These are phyloP conservation scores for Hygrocybe punicea DNA, from an alignment of 768 basidiomycete genomes.

Conservation along the genomic window DNA sequence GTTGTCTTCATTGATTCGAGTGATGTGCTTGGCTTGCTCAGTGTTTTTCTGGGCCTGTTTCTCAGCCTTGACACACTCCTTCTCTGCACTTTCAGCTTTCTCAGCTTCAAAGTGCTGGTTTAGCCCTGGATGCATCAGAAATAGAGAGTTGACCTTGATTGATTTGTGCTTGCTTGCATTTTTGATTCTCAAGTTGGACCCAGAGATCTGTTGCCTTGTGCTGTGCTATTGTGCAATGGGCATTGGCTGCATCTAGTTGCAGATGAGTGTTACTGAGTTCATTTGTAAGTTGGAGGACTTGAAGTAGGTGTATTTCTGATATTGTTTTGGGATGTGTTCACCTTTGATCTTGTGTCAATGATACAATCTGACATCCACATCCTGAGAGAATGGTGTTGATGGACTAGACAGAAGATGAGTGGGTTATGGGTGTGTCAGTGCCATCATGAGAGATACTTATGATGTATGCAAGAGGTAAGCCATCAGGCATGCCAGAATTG, in stretches of 20 bases:
- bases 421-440: no score
- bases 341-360: no score
- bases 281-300: neutral
- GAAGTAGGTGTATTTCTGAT: no score
- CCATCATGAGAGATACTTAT: no score
- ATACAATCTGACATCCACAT: no score
- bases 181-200: neutral
- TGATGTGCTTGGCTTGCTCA: conserved; percentile 10
- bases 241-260: neutral
- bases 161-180: conserved; percentile 1
- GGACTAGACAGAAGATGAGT: no score
- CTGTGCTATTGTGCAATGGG: neutral
- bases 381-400: no score
- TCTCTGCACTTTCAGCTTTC: neutral
- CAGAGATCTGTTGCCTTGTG: conserved; percentile 2
- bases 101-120: conserved; percentile 2
- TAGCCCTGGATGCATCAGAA: conserved; percentile 2
- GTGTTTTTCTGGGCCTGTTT: conserved; percentile 5
- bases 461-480: no score
- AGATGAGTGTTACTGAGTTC: neutral
- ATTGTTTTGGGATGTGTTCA: no score
- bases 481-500: no score
- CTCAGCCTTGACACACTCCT: neutral
- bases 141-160: neutral
- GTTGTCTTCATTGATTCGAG: conserved; percentile 2